These are phyloP conservation scores for Rhizopogon vinicolor DNA, from an alignment of 768 basidiomycete genomes.

Conservation along the genomic window DNA sequence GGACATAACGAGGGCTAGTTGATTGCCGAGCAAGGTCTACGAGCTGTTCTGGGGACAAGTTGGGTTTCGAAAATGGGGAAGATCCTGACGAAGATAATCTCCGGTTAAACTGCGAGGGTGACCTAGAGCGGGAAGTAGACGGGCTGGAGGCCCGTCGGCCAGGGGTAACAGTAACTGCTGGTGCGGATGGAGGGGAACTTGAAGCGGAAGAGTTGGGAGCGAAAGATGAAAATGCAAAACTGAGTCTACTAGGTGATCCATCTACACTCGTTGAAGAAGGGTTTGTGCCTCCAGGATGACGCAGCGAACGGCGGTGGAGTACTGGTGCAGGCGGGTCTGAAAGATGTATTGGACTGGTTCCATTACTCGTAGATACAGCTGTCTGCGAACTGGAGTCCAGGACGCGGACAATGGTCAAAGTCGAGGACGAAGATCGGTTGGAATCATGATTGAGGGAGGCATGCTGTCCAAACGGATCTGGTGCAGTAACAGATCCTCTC, in stretches of 20 bases:
- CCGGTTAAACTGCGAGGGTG: constrained; percentile 32
- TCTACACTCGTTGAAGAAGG: constrained; percentile 21
- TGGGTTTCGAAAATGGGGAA: constrained; percentile 37
- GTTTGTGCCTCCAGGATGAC: constrained; percentile 28
- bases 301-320: constrained; percentile 25
- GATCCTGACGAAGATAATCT: constrained; percentile 28
- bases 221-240: constrained; percentile 69
- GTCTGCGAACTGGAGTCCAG: constrained; percentile 24
- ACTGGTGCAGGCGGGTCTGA: constrained; percentile 21
- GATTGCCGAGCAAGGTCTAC: constrained; percentile 67
- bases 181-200: constrained; percentile 12
- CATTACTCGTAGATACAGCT: constrained; percentile 1
- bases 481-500: constrained; percentile 63
- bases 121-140: constrained; percentile 40
- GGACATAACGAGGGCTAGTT: constrained; percentile 34
- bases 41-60: constrained; percentile 68
- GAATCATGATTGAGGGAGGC: constrained; percentile 47
- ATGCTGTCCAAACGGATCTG: constrained; percentile 64
- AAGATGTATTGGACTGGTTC: constrained; percentile 9
- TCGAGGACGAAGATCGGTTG: constrained; percentile 52
- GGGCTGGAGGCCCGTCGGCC: constrained; percentile 29
- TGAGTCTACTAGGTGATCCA: constrained; percentile 31
- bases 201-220: constrained; percentile 22
- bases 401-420: constrained; percentile 74
- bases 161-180: constrained; percentile 25